Base-by-base conservation (phyloP, 1,139 yeast genomes). In the Suhomyces chickasaworum region DNA sequence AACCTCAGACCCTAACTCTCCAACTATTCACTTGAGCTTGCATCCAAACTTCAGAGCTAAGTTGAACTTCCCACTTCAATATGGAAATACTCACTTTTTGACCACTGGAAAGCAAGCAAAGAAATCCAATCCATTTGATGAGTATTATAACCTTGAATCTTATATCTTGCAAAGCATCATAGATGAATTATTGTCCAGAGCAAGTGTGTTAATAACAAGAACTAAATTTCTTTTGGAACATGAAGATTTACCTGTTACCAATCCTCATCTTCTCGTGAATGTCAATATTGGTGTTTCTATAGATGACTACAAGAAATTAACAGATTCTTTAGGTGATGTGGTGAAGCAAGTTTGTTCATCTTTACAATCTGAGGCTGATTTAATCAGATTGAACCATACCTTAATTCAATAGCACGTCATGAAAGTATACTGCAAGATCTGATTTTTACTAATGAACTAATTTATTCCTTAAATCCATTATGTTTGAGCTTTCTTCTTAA, bases 171-270 rank as follows among this genome's bases (percentile, higher is more conserved):
- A 87, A 65, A 69, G 69, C 46, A 77, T 89, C 27, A 79, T 86
- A 29, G 85, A 86, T 57, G 61, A 66, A 23, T 71, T 80, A 7
- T 71, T 83, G 47, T 59, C 63, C 8, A 64, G 72, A n/a, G 71
- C 76, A 34, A 78, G 80, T 36, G 77, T 87, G 15, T 74, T 89
- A 51, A 73, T 90, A 42, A 75, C 91, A 12, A 81, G 96, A 60
- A 77, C 88, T 13, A 84, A 86, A 51, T 75, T 81, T 50, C 75
- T 89, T 15, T 72, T 84, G 47, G 84, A 81, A 54, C 95, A 86
- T 58, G 97, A 91, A 61, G 69, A 83, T 47, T 75, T 88, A 52
- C 95, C 96, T 3, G 75, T 88, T 37, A 77, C 80, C 42, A 63
- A 65, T 43, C 96, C 95, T 23, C 86, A 86, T 54, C 73, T 91